Percentiles rank a stretch among this genome's conserved stretches.
phyloP scores from a whole-genome alignment of 371 early-diverging fungal genomes.

The Gilbertella persicaria region DNA sequence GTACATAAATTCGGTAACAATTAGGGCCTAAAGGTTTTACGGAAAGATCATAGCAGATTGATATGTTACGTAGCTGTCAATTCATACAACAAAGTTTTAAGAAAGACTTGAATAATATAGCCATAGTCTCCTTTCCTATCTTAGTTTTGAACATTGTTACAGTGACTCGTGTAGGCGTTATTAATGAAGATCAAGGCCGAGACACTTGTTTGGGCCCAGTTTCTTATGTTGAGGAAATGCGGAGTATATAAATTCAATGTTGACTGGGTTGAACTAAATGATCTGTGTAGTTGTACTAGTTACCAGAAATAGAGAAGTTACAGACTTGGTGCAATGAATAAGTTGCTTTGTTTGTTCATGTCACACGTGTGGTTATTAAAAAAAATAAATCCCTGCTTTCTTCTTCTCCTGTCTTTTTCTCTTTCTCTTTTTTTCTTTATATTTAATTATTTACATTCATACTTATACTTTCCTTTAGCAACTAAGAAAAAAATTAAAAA shows the following conservation, averaged over 20 bases:
- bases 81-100: too few species aligned
- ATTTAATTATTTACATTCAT: background rate
- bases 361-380: conserved; percentile 20
- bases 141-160: too few species aligned
- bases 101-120: too few species aligned
- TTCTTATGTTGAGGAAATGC: conserved; percentile 40
- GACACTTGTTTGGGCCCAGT: conserved; percentile 48
- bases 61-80: too few species aligned
- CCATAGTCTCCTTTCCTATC: too few species aligned
- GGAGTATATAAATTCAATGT: conserved; percentile 42
- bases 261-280: conserved; percentile 52
- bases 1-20: too few species aligned
- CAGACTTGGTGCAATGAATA: conserved; percentile 26
- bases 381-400: conserved; percentile 18
- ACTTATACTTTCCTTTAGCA: background rate
- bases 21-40: too few species aligned
- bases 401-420: conserved; percentile 4
- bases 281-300: conserved; percentile 42
- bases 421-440: conserved; percentile 1
- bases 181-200: conserved; percentile 40
- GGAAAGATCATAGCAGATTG: too few species aligned
- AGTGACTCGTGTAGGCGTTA: conserved; percentile 53
- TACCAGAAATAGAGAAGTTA: conserved; percentile 50
- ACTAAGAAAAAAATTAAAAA: background rate
- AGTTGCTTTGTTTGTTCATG: conserved; percentile 18